Conservation (phyloP, 306 rosid species). For the Cucurbita moschata region DNA sequence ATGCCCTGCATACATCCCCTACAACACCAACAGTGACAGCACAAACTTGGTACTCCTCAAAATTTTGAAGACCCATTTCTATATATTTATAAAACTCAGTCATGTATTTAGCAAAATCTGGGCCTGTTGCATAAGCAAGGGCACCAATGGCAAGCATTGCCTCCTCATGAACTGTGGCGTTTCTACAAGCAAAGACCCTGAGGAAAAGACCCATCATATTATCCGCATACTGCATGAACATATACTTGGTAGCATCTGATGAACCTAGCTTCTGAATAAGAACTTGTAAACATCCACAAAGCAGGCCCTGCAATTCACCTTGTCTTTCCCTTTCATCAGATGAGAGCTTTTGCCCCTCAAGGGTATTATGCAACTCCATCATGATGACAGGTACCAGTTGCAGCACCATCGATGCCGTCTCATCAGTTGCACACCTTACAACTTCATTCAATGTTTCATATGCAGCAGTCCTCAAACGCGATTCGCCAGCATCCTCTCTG, state of each 20-base stretch:
- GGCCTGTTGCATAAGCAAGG: constrained; percentile 65
- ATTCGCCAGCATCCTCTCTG: constrained; percentile 80
- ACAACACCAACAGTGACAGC: constrained; percentile 90
- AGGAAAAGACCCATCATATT: constrained; percentile 77
- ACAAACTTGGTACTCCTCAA: constrained; percentile 94
- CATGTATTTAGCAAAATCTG: constrained; percentile 81
- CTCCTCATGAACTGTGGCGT: constrained; percentile 97
- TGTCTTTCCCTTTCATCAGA: constrained; percentile 64
- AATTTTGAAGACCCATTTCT: constrained; percentile 93
- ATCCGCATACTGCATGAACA: constrained; percentile 67
- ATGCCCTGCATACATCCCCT: constrained; percentile 82
- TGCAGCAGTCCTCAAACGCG: constrained; percentile 89
- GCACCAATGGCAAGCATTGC: constrained; percentile 99
- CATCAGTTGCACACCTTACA: constrained; percentile 84
- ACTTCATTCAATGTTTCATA: constrained; percentile 89
- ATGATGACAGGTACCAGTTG: constrained; percentile 69
- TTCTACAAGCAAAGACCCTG: constrained; percentile 76
- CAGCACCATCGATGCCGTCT: constrained; percentile 65
- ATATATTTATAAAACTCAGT: constrained; percentile 57
- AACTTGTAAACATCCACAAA: constrained; percentile 96
- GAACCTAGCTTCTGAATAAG: constrained; percentile 85
- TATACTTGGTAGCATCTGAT: constrained; percentile 54
- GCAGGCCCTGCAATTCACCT: constrained; percentile 85
- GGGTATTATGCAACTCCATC: constrained; percentile 72
- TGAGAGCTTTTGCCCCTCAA: constrained; percentile 49